Evolutionary conservation across 1,284 basidiomycete genomes (phyloP), one percentile per base, ranked within the genome.

Genomic region (Phellinidium pouzarii): DNA sequence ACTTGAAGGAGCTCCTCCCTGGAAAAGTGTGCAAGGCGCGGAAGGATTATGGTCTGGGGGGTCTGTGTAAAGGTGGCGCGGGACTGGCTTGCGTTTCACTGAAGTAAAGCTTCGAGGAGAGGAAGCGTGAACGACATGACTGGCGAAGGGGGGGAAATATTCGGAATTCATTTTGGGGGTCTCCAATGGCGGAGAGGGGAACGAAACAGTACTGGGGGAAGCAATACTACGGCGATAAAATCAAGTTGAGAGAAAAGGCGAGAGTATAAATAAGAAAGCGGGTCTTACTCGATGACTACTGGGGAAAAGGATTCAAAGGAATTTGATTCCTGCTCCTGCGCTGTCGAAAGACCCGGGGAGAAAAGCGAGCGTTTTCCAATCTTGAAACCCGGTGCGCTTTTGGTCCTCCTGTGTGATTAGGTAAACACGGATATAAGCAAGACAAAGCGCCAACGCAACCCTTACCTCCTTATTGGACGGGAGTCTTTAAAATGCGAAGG

Each of bases 1-100:
- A 47, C 38, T 40, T 14, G 12, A 37, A 29, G 52, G 52, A 43
- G 26, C 40, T 12, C 45, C 43, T 14, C 50, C 44, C 47, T 48
- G 27, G 11, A 52, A 45, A 29, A 49, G 54, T 9, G 54, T 52
- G 34, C 42, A 46, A 8, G 54, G 54, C 20, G 50, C 26, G 7
- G 50, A 52, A 17, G 52, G 38, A 29, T 48, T 23, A 26, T 52
- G 46, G 27, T 44, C 45, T 22, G 50, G 54, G 12, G 54, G 50
- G 8, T 56, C 54, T 8, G 41, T 44, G 27, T 52, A 52, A 2
- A 56, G 36, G 34, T 52, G 36, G n/a, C 50, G 54, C 9, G 54
- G 54, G 36, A 56, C 54, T 7, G 54, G 54, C 48, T 56, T 56
- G 29, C 54, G 54, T 37, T 56, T 56, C 22, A 56, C 50, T 22